These are phyloP conservation scores for Exophiala calicioides DNA, from an alignment of 2,329 filamentous ascomycete species.

Conservation along the genomic window DNA sequence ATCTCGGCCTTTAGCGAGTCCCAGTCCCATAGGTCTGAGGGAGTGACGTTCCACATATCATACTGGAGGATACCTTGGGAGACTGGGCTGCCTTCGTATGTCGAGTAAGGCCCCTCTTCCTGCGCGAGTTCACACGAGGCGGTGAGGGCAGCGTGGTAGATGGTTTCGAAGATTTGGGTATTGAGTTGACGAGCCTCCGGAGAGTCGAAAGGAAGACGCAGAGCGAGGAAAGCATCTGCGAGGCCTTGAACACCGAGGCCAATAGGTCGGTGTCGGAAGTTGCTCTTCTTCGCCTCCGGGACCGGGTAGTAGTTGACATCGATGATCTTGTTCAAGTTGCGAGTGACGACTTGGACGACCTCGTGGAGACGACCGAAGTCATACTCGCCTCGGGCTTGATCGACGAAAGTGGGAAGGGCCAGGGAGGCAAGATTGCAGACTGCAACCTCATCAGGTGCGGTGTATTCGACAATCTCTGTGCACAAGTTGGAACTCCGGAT, in stretches of 20 bases:
- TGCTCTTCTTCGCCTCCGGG: slow-evolving; percentile 87
- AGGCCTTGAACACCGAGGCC: slow-evolving; percentile 97
- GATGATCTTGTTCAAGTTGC: slow-evolving; percentile 97
- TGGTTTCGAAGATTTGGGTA: slow-evolving; percentile 98
- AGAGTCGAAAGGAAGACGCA: slow-evolving; percentile 96
- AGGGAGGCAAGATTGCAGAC: slow-evolving; percentile 97
- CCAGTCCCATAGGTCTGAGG: slow-evolving; percentile 97
- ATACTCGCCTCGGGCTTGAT: slow-evolving; percentile 79
- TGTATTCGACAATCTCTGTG: slow-evolving; percentile 98
- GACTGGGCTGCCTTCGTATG: slow-evolving; percentile 89
- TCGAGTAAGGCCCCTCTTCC: slow-evolving; percentile 79
- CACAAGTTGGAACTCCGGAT: slow-evolving; percentile 98
- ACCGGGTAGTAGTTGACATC: slow-evolving; percentile 99
- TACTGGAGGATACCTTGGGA: slow-evolving; percentile 96
- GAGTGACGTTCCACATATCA: slow-evolving; percentile 97
- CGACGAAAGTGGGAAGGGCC: slow-evolving; percentile 85
- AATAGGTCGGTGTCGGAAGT: slow-evolving; percentile 94
- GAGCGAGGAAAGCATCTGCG: slow-evolving; percentile 94
- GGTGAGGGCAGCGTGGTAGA: slow-evolving; percentile 93
- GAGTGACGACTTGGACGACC: slow-evolving; percentile 86
- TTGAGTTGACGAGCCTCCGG: slow-evolving; percentile 91
- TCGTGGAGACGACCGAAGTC: slow-evolving; percentile 98
- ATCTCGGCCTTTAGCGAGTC: slow-evolving; percentile 83
- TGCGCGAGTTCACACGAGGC: slow-evolving; percentile 85
- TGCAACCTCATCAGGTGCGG: slow-evolving; percentile 93